phyloP scores from a whole-genome alignment of 164 flowering plant species.

The Sextonia rubra region DNA sequence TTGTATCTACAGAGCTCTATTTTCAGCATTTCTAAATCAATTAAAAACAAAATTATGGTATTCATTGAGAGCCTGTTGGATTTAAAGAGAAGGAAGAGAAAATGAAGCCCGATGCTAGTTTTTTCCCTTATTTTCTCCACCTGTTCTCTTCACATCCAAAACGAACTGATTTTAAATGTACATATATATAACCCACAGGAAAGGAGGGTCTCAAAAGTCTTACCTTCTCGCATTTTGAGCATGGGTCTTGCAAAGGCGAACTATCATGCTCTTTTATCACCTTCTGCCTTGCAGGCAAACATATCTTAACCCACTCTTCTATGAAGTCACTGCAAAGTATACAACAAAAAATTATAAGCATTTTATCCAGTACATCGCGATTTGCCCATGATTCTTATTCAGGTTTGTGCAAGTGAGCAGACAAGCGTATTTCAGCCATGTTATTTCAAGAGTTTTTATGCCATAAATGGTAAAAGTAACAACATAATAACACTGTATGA shows the following conservation, averaged over 20 bases:
- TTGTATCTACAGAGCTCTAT: background rate
- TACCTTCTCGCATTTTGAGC: conserved; percentile 71
- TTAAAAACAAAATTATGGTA: background rate
- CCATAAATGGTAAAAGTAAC: no score
- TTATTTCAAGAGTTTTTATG: no score
- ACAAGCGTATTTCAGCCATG: no score
- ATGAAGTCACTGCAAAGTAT: conserved; percentile 61
- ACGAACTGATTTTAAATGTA: background rate
- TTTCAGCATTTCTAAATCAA: no score
- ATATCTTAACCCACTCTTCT: conserved; percentile 77
- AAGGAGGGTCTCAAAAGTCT: background rate
- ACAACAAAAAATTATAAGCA: background rate
- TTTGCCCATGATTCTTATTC: no score
- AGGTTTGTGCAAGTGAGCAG: no score
- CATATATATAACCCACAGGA: background rate
- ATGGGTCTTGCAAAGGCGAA: conserved; percentile 38
- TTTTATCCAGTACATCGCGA: no score
- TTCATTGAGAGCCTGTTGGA: background rate
- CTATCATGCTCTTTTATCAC: conserved; percentile 31
- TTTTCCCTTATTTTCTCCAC: no score
- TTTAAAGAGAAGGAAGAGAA: no score
- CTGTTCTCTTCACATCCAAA: background rate
- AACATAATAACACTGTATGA: no score
- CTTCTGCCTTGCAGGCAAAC: conserved; percentile 58
- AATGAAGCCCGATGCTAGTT: no score